Conservation (phyloP, 2,329 filamentous ascomycete genomes). For the Dactylellina drechsleri region DNA sequence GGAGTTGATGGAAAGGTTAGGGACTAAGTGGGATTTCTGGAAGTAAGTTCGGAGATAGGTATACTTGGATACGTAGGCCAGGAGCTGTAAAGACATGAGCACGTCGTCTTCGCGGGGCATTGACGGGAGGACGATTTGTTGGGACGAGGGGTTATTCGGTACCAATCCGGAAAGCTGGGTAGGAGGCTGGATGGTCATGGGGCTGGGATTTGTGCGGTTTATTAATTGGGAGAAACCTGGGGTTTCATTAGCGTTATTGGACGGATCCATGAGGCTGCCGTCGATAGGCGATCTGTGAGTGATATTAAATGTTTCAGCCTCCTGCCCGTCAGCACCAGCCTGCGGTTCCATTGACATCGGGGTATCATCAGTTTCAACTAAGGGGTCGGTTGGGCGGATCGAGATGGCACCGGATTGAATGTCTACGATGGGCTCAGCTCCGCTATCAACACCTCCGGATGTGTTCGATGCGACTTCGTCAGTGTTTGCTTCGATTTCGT, state of each 20-base stretch:
- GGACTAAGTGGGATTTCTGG: slow-evolving; percentile 91
- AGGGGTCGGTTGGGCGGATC: slow-evolving; percentile 81
- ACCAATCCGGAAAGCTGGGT: slow-evolving; percentile 79
- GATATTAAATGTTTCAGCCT: slow-evolving; percentile 92
- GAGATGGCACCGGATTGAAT: slow-evolving; percentile 81
- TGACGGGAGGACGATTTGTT: slow-evolving; percentile 79
- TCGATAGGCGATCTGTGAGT: slow-evolving; percentile 85
- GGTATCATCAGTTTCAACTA: slow-evolving; percentile 76
- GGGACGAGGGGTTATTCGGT: slow-evolving; percentile 75
- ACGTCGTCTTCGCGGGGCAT: slow-evolving; percentile 98
- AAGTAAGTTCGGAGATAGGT: slow-evolving; percentile 96
- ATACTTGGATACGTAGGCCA: slow-evolving; percentile 98
- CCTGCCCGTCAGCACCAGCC: slow-evolving; percentile 83
- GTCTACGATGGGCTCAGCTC: slow-evolving; percentile 76
- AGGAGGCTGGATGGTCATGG: slow-evolving; percentile 62
- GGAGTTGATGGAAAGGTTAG: slow-evolving; percentile 86
- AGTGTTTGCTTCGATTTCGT: slow-evolving; percentile 76
- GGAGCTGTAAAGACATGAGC: slow-evolving; percentile 93
- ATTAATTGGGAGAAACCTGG: slow-evolving; percentile 77
- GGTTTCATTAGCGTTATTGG: slow-evolving; percentile 73
- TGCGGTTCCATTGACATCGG: slow-evolving; percentile 79
- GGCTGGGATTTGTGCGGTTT: slow-evolving; percentile 44
- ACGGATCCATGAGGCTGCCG: slow-evolving; percentile 81
- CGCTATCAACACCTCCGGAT: slow-evolving; percentile 78
- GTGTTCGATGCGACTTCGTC: slow-evolving; percentile 85